Evolutionary conservation across 176 grass and related monocot species (phyloP).

Genomic region (Melocanna baccifera): DNA sequence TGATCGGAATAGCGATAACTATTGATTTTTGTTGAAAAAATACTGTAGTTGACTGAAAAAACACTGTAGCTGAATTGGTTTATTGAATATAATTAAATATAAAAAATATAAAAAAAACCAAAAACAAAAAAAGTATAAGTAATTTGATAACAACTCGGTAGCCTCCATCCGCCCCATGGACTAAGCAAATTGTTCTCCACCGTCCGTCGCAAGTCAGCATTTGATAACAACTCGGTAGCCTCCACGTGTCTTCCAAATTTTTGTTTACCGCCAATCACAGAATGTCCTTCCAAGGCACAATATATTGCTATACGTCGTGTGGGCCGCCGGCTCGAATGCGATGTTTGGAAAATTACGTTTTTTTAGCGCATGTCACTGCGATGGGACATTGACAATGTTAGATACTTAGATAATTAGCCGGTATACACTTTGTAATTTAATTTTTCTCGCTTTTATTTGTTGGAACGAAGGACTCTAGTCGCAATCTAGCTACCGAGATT

Average conservation of each 20-base stretch:
- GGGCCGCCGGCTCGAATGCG: background rate
- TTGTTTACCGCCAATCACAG: background rate
- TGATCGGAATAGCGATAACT: no score
- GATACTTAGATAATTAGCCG: background rate
- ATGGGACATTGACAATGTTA: constrained; percentile 8
- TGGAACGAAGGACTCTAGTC: background rate
- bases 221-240: background rate
- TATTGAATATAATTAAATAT: no score
- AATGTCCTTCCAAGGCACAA: background rate
- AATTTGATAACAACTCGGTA: no score
- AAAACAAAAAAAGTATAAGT: no score
- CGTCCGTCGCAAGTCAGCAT: background rate
- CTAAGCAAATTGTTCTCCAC: background rate
- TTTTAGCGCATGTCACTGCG: background rate
- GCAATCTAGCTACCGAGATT: background rate
- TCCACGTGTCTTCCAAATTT: background rate
- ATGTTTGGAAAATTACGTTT: constrained; percentile 18
- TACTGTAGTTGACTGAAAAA: no score
- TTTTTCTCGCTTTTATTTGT: background rate
- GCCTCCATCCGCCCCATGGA: background rate
- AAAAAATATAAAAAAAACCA: no score
- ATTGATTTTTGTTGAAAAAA: no score
- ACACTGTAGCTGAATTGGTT: no score
- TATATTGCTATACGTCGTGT: background rate
- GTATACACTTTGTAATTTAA: background rate